These are phyloP conservation scores for Alternaria triticimaculans DNA, from an alignment of 2,329 filamentous ascomycete species.

Conservation along the genomic window DNA sequence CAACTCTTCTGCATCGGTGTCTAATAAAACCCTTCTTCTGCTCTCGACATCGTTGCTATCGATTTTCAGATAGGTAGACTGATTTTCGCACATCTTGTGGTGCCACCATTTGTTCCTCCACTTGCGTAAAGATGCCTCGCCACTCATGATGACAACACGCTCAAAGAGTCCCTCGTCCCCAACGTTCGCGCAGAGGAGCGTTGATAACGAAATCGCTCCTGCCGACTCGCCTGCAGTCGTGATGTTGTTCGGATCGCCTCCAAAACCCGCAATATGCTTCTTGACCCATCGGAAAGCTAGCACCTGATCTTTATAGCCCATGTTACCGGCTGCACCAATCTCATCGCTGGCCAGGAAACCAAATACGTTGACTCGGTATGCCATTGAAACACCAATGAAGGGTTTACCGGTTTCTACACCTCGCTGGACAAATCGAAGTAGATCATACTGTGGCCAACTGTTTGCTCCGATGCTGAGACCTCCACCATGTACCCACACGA, in stretches of 20 bases:
- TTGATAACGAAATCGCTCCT: slow-evolving; percentile 49
- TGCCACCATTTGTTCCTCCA: slow-evolving; percentile 36
- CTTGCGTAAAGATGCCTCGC: slow-evolving; percentile 38
- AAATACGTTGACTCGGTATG: slow-evolving; percentile 41
- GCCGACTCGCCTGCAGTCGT: slow-evolving; percentile 56
- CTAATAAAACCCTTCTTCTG: slow-evolving; percentile 19
- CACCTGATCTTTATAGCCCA: slow-evolving; percentile 45
- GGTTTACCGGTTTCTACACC: slow-evolving; percentile 53
- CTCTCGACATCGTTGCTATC: slow-evolving; percentile 11
- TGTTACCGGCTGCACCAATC: slow-evolving; percentile 47
- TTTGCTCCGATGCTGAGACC: slow-evolving; percentile 58
- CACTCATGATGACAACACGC: slow-evolving; percentile 40
- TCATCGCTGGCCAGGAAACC: slow-evolving; percentile 55
- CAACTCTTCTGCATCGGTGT: slow-evolving; percentile 28
- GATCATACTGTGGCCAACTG: slow-evolving; percentile 61
- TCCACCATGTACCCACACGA: slow-evolving; percentile 63
- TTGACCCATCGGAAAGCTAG: slow-evolving; percentile 49
- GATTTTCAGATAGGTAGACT: slow-evolving; percentile 27
- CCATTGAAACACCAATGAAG: slow-evolving; percentile 52
- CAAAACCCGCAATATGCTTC: slow-evolving; percentile 48
- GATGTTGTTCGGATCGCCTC: slow-evolving; percentile 48
- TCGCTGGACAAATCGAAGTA: slow-evolving; percentile 53
- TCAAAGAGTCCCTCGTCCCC: slow-evolving; percentile 33
- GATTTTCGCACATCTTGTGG: slow-evolving; percentile 32
- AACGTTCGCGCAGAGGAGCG: slow-evolving; percentile 35